These are phyloP conservation scores for Colletotrichum caudatum DNA, from an alignment of 2,329 filamentous ascomycete species.

Conservation along the genomic window DNA sequence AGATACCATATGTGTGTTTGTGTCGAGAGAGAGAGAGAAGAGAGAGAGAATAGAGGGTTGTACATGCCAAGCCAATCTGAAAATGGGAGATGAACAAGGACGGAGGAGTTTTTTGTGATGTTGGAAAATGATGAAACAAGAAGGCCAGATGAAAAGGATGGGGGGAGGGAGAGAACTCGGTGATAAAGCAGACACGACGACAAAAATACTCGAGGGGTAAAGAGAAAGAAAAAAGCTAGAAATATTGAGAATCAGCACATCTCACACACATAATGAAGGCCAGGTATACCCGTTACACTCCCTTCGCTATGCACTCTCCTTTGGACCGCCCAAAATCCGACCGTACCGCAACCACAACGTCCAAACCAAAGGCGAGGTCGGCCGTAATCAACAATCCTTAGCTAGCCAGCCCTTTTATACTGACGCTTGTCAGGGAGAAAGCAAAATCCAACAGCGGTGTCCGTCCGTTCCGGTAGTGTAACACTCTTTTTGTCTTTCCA, in stretches of 20 bases:
- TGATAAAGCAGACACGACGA: constrained; percentile 36
- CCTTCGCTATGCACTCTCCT: constrained; percentile 57
- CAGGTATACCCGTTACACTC: constrained; percentile 56
- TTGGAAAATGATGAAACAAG: constrained; percentile 5
- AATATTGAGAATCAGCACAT: constrained; percentile 36
- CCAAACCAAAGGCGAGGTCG: constrained; percentile 41
- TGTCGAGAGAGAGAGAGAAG: constrained; percentile 32
- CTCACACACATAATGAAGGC: constrained; percentile 53
- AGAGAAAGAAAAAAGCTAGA: constrained; percentile 25
- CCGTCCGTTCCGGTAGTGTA: constrained; percentile 47
- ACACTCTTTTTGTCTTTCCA: constrained; percentile 57
- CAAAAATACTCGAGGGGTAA: constrained; percentile 29
- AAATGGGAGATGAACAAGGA: constrained; percentile 18
- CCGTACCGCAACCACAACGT: constrained; percentile 49
- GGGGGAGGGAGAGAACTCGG: background rate
- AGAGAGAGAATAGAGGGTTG: constrained; percentile 1
- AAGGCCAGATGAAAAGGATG: constrained; percentile 12
- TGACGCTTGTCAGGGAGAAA: constrained; percentile 44
- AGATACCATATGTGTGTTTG: constrained; percentile 31
- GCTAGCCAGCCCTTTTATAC: constrained; percentile 43
- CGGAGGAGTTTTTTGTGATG: constrained; percentile 19
- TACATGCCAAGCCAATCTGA: constrained; percentile 34
- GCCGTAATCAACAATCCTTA: constrained; percentile 41
- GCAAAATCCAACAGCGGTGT: constrained; percentile 47
- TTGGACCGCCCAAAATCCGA: constrained; percentile 39